Percentiles rank a stretch among this genome's conserved stretches.
These are phyloP conservation scores for Kwoniella shivajii DNA, from an alignment of 1,284 basidiomycete species.

Conservation along the genomic window DNA sequence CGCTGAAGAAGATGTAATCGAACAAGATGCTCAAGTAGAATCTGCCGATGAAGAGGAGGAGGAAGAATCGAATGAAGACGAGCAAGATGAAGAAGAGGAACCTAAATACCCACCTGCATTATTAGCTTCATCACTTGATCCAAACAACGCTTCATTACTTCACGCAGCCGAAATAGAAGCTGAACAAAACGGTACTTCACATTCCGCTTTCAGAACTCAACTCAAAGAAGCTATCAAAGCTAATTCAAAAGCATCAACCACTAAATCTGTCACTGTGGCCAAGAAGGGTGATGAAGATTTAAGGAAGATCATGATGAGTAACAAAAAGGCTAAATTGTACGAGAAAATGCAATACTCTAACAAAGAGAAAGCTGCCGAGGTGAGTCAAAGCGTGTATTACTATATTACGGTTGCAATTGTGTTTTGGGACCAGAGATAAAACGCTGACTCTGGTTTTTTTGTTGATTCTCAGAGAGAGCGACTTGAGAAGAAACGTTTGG, in stretches of 20 bases:
- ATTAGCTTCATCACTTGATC: constrained; percentile 61
- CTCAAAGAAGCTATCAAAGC: constrained; percentile 68
- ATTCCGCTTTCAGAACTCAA: constrained; percentile 78
- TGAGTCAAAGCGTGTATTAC: constrained; percentile 54
- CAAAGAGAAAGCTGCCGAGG: constrained; percentile 77
- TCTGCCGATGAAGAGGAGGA: constrained; percentile 47
- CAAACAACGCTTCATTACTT: constrained; percentile 68
- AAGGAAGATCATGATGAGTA: constrained; percentile 99
- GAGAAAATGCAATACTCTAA: constrained; percentile 92
- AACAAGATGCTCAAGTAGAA: constrained; percentile 47
- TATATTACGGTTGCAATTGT: neutral
- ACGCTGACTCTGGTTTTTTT: constrained; percentile 29
- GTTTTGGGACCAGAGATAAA: constrained; percentile 13
- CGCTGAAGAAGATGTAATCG: constrained; percentile 46
- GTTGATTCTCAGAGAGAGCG: constrained; percentile 58
- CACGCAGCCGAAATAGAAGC: constrained; percentile 91
- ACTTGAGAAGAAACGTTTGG: constrained; percentile 64
- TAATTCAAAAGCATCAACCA: constrained; percentile 53
- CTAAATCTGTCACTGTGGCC: constrained; percentile 9
- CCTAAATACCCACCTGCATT: constrained; percentile 56
- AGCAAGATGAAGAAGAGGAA: constrained; percentile 42
- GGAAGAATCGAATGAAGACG: constrained; percentile 53
- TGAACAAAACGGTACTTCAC: constrained; percentile 84
- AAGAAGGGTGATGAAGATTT: constrained; percentile 71
- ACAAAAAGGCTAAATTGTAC: constrained; percentile 93